Conservation (phyloP, 768 basidiomycete genomes). For the Serendipita sp. region DNA sequence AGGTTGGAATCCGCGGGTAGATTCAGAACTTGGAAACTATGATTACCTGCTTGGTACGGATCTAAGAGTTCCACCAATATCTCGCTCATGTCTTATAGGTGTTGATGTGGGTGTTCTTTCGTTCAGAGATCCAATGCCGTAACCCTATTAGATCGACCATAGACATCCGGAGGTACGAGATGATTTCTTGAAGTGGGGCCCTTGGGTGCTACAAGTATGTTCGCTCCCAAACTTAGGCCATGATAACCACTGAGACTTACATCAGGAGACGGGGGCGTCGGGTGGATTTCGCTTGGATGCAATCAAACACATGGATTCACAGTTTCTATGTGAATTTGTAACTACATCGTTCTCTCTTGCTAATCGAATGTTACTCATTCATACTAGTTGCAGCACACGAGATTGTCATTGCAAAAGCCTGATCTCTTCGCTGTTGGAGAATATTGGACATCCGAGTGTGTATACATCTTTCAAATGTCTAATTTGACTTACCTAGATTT, state of each 20-base stretch:
- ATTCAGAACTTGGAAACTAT: slow-evolving; percentile 74
- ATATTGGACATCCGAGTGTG: slow-evolving; percentile 65
- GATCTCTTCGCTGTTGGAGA: slow-evolving; percentile 60
- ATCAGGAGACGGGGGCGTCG: slow-evolving; percentile 24
- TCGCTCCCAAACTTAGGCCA: slow-evolving; percentile 4
- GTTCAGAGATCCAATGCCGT: background rate
- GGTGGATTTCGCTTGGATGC: slow-evolving; percentile 78
- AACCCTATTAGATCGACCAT: slow-evolving; percentile 50
- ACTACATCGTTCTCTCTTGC: slow-evolving; percentile 15
- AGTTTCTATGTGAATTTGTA: slow-evolving; percentile 57
- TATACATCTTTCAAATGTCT: background rate
- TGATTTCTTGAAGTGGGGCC: slow-evolving; percentile 63
- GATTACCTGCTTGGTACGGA: slow-evolving; percentile 56
- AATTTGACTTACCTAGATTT: background rate
- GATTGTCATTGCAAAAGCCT: slow-evolving; percentile 13
- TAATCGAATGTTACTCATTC: slow-evolving; percentile 28
- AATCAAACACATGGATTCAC: slow-evolving; percentile 73
- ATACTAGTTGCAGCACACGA: slow-evolving; percentile 22
- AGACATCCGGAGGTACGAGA: slow-evolving; percentile 63
- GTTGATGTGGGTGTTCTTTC: background rate
- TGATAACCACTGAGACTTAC: background rate
- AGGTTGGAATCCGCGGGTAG: slow-evolving; percentile 72
- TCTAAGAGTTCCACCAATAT: background rate
- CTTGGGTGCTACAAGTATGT: slow-evolving; percentile 50
- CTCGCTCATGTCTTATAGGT: background rate